Base-by-base conservation (phyloP, 176 grass and related monocot genomes). In the Carex parvula region DNA sequence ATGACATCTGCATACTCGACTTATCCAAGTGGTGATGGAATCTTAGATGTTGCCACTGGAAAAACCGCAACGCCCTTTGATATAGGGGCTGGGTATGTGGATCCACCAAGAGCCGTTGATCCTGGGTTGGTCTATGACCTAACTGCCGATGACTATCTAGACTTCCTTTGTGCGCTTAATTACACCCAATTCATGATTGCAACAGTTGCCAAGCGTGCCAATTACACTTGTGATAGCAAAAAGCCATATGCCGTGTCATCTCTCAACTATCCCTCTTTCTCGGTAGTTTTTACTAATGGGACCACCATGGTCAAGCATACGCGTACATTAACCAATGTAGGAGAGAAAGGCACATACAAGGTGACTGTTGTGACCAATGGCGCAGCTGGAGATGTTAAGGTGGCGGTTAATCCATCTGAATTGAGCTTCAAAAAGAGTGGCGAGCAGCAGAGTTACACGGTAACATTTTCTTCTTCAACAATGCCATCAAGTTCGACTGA, bases 181-280 rank as follows among this genome's bases (percentile, higher is more conserved):
- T 98, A 98, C 88, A 89, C 84, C n/a, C 72, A 89, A 32, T 41
- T 80, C 61, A 93, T 94, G 84, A 98, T 98, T 72, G 91, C 88
- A 4, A 81, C 79, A 0, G 79, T 98, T 37, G 86, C 95, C 70
- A 93, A 93, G 79, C 88, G 74, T 41, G 7, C 88, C 14, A 85
- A 89, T 58, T 84, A 90, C 65, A 66, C 33, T 6, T 98, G 96
- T 85, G 83, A 59, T 89, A 3, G 50, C 16, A 89, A 88, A 62
- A 86, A 81, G 29, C 77, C 80, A 1, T 95, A 90, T 83, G 59
- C 79, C 9, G 96, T 89, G 79, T 37, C 89, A 1, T 86, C 83
- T 61, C 89, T 98, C 64, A 98, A 98, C 85, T 98, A 98, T 89
- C 96, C 96, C 30, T 95, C 95, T 1, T 98, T 98, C 89, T 79